phyloP scores from a whole-genome alignment of 2,329 filamentous ascomycete genomes.

The Fusarium devonianum region DNA sequence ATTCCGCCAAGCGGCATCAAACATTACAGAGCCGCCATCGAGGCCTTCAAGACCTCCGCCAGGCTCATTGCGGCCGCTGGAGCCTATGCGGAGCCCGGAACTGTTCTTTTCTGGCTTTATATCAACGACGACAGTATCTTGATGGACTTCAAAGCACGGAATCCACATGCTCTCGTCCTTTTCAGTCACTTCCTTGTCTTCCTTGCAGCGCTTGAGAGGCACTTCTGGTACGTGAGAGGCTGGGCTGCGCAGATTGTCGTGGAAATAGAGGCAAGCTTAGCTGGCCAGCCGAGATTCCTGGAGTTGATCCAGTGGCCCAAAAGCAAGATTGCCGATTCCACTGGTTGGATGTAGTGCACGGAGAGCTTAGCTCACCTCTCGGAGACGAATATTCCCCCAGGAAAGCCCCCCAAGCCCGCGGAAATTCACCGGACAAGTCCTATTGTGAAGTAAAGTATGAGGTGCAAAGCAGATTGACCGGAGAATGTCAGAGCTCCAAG shows the following conservation, averaged over 20 bases:
- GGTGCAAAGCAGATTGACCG: too few relatives aligned
- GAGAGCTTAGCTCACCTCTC: too few relatives aligned
- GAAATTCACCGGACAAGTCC: too few relatives aligned
- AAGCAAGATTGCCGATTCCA: slow-evolving; percentile 23
- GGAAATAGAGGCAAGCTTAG: slow-evolving; percentile 30
- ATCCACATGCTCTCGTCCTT: slow-evolving; percentile 39
- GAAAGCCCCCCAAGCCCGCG: too few relatives aligned
- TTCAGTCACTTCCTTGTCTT: slow-evolving; percentile 39
- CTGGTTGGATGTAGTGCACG: slow-evolving; percentile 5
- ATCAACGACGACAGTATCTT: slow-evolving; percentile 37
- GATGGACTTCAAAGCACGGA: slow-evolving; percentile 36
- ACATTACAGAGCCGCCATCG: slow-evolving; percentile 33
- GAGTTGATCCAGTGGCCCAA: slow-evolving; percentile 38
- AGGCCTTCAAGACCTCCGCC: slow-evolving; percentile 23
- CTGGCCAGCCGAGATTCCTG: slow-evolving; percentile 26
- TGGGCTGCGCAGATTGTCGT: slow-evolving; percentile 36
- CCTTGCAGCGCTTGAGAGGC: slow-evolving; percentile 36
- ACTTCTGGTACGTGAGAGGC: slow-evolving; percentile 40
- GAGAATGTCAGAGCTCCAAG: slow-evolving; percentile 47
- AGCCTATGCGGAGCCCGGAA: slow-evolving; percentile 33
- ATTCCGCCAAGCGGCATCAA: slow-evolving; percentile 27
- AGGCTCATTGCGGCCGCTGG: slow-evolving; percentile 36
- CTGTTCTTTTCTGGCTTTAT: slow-evolving; percentile 40
- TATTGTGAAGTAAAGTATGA: too few relatives aligned
- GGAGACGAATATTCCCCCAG: too few relatives aligned